Percentiles rank a stretch among this genome's conserved stretches.
phyloP scores from a whole-genome alignment of 75 land plant species.

The Pinus albicaulis region DNA sequence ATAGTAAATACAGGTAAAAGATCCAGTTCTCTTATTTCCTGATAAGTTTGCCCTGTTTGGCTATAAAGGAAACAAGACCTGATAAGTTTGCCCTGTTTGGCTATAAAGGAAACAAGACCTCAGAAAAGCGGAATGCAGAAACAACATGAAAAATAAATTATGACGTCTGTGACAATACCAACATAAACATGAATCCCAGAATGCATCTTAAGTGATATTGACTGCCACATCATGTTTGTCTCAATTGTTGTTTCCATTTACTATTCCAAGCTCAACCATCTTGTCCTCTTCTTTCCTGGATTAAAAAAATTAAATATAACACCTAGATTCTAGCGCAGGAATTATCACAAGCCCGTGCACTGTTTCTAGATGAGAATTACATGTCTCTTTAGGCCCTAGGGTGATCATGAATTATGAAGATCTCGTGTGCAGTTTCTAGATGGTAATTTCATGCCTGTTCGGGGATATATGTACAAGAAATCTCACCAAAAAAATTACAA shows the following conservation, averaged over 20 bases:
- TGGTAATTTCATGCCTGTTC: background rate
- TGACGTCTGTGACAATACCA: too few relatives aligned
- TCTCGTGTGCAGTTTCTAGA: background rate
- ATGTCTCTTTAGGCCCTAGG: background rate
- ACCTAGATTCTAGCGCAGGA: background rate
- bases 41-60: too few relatives aligned
- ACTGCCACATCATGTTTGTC: too few relatives aligned
- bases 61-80: too few relatives aligned
- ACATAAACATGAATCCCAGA: too few relatives aligned
- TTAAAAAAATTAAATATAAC: background rate
- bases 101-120: too few relatives aligned
- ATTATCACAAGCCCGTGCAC: background rate
- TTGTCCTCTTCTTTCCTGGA: background rate
- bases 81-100: too few relatives aligned
- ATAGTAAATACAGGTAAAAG: too few relatives aligned
- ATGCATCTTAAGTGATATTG: too few relatives aligned
- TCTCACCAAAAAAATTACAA: background rate
- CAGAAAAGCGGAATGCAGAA: too few relatives aligned
- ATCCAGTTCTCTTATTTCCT: too few relatives aligned
- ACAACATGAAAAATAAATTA: too few relatives aligned
- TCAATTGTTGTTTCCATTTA: background rate
- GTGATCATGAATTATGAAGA: background rate
- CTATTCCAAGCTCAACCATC: background rate
- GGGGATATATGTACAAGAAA: background rate
- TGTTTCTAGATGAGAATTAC: background rate